phyloP scores from a whole-genome alignment of 2,329 filamentous ascomycete species.

The Xylariaceae sp. region DNA sequence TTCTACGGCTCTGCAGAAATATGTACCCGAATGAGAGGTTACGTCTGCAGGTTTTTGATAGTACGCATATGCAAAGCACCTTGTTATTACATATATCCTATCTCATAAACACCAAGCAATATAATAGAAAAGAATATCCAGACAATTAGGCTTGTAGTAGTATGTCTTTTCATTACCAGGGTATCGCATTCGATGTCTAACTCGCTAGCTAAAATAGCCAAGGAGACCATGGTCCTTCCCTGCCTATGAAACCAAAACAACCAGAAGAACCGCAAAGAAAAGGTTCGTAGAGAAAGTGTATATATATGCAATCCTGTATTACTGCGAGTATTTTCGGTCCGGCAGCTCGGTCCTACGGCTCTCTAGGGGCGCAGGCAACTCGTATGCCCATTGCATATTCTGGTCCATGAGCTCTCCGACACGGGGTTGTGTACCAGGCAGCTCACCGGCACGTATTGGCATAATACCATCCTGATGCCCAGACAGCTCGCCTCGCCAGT shows the following conservation, averaged over 20 bases:
- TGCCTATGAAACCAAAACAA: neutral
- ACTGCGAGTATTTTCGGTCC: slow-evolving; percentile 36
- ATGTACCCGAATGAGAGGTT: too few species aligned
- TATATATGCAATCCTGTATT: slow-evolving; percentile 15
- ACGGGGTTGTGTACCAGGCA: slow-evolving; percentile 13
- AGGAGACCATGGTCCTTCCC: neutral
- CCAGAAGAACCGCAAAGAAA: neutral
- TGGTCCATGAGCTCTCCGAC: slow-evolving; percentile 31
- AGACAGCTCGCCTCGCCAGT: slow-evolving; percentile 24
- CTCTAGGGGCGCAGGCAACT: slow-evolving; percentile 35
- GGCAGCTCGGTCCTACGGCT: slow-evolving; percentile 33
- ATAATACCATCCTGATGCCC: slow-evolving; percentile 19
- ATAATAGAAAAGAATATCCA: neutral
- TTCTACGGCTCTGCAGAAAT: too few species aligned
- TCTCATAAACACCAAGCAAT: slow-evolving; percentile 11
- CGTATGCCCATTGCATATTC: slow-evolving; percentile 34
- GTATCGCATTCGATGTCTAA: slow-evolving; percentile 23
- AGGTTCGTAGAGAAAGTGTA: slow-evolving; percentile 4
- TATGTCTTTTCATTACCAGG: slow-evolving; percentile 17
- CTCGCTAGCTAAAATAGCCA: slow-evolving; percentile 5
- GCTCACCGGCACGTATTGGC: slow-evolving; percentile 1
- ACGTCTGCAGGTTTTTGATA: neutral
- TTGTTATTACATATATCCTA: slow-evolving; percentile 11
- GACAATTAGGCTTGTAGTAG: too few species aligned
- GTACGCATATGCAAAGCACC: neutral